Percentiles rank a stretch among this genome's conserved stretches.
phyloP scores from a whole-genome alignment of 2,329 filamentous ascomycete species.

The Cyclaneusma minus region DNA sequence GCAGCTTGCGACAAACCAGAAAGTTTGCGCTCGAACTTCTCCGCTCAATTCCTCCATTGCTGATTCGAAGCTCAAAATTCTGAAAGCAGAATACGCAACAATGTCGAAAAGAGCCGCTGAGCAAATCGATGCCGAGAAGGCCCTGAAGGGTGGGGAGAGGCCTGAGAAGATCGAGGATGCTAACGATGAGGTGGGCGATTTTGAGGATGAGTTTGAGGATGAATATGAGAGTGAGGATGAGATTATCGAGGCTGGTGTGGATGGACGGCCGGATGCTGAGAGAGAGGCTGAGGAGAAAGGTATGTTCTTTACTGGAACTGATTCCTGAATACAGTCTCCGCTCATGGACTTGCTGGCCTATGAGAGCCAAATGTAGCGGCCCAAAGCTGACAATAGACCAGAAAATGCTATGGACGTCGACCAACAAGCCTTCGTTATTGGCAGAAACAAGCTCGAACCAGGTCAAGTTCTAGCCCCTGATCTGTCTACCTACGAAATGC shows the following conservation, averaged over 20 bases:
- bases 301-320: slow-evolving; percentile 26
- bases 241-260: slow-evolving; percentile 85
- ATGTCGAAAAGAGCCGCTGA: slow-evolving; percentile 48
- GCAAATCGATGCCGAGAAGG: slow-evolving; percentile 27
- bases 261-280: slow-evolving; percentile 83
- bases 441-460: slow-evolving; percentile 76
- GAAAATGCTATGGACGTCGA: slow-evolving; percentile 80
- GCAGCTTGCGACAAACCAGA: no score
- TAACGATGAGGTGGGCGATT: slow-evolving; percentile 57
- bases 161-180: slow-evolving; percentile 54
- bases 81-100: no score
- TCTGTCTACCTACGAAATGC: slow-evolving; percentile 91
- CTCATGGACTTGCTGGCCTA: slow-evolving; percentile 2
- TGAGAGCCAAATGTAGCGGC: slow-evolving; percentile 2
- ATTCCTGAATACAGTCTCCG: slow-evolving; percentile 3
- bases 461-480: slow-evolving; percentile 88
- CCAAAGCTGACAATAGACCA: slow-evolving; percentile 8
- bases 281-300: slow-evolving; percentile 76
- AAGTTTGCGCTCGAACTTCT: no score
- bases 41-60: no score
- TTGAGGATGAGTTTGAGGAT: slow-evolving; percentile 90
- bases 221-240: slow-evolving; percentile 87
- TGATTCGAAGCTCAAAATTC: no score
- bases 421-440: slow-evolving; percentile 89
- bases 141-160: slow-evolving; percentile 43